Evolutionary conservation across 2,329 filamentous ascomycete species (phyloP), one percentile per base, ranked within the genome.

Genomic region (Bipolaris zeicola): DNA sequence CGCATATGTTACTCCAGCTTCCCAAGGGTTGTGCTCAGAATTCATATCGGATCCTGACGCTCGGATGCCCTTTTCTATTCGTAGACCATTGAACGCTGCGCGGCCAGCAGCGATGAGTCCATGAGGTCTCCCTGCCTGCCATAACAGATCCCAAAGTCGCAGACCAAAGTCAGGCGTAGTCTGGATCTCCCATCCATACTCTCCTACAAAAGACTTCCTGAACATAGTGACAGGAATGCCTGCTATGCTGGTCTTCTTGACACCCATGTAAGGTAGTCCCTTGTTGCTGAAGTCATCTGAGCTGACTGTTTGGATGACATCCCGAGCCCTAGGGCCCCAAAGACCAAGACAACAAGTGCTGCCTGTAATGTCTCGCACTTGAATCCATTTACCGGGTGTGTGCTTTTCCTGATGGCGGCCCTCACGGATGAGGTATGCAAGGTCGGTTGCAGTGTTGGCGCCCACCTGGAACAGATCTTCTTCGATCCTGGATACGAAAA

Each of bases 131-230:
- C 86, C 85, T 1, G 83, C 83, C 31, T 80, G 69, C 77, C 75
- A 86, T 1, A 88, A 71, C 0, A 77, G 76, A 58, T 88, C 85
- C 86, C 86, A 88, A 0, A 88, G 74, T 1, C 79, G 75, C 11
- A 80, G 79, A 0, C 86, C 85, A 38, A 83, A 80, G 24, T 88
- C 86, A 0, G 86, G 82, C 33, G 78, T 85, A 1, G 85, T 80
- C 57, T 86, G 84, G 18, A 88, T 80, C 66, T 88, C 86, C 84
- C 85, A 88, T 1, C 86, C 86, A 0, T 79, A 73, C 62, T 88
- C 86, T 5, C 86, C 86, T 3, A 88, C 83, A 48, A 83, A 85
- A 0, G 85, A 88, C 36, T 86, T 78, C 2, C 83, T 79, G 64
- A 86, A 80, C 0, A 78, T 79, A 0, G 78, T 82, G 2, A 86